These are phyloP conservation scores for Globisporangium rhizosaccharum DNA, from an alignment of 352 stramenopile genomes.

Conservation along the genomic window DNA sequence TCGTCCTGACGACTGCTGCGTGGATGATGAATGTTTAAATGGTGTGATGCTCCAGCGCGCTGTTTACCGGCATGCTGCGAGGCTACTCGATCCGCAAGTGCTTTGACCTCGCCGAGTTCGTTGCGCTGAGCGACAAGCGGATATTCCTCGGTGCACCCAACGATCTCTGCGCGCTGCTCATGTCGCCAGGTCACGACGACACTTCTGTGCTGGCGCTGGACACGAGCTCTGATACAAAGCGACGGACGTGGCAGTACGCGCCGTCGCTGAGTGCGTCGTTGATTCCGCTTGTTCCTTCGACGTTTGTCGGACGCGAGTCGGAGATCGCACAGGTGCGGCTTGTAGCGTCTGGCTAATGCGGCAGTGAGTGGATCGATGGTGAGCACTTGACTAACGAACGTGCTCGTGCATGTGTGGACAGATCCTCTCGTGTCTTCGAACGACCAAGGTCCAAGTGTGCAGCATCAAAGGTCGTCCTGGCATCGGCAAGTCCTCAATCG, in stretches of 20 bases:
- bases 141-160: conserved; percentile 18
- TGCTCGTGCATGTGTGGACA: conserved; percentile 6
- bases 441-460: conserved; percentile 40
- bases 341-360: background rate
- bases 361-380: background rate
- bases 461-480: conserved; percentile 37
- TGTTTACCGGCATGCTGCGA: conserved; percentile 43
- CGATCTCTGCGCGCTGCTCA: conserved; percentile 30
- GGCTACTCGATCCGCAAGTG: conserved; percentile 34
- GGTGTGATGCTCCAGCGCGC: conserved; percentile 23
- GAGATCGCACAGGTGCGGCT: conserved; percentile 36
- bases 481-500: conserved; percentile 58
- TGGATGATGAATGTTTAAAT: background rate
- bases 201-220: conserved; percentile 20
- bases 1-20: conserved; percentile 5
- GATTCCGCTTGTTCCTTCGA: conserved; percentile 48
- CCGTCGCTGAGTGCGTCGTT: conserved; percentile 36
- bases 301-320: conserved; percentile 47
- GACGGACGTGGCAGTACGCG: conserved; percentile 19
- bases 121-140: conserved; percentile 36
- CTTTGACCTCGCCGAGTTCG: conserved; percentile 29
- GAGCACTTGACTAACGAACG: background rate
- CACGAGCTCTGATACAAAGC: conserved; percentile 3
- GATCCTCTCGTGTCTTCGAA: conserved; percentile 22
- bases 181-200: background rate